These are phyloP conservation scores for Leptographium radiaticola DNA, from an alignment of 2,329 filamentous ascomycete genomes.

Conservation along the genomic window DNA sequence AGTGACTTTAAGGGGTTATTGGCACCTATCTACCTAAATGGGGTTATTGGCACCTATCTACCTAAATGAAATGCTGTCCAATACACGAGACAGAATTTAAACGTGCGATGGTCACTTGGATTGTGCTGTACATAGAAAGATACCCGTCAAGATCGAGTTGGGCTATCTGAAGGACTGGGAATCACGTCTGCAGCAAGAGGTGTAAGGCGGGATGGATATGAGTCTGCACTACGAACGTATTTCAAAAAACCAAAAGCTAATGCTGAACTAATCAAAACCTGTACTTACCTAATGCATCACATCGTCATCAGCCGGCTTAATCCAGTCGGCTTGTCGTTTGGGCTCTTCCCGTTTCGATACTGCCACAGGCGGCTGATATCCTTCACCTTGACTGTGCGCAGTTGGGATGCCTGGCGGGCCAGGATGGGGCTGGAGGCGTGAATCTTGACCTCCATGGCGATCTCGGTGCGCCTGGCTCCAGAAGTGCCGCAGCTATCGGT, in stretches of 20 bases:
- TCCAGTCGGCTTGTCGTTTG: constrained; percentile 21
- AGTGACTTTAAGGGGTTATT: no score
- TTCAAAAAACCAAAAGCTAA: background rate
- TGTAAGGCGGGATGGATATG: no score
- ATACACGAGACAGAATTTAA: no score
- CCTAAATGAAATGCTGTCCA: no score
- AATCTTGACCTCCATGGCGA: constrained; percentile 17
- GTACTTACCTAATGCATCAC: background rate
- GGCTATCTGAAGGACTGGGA: no score
- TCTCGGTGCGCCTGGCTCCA: background rate
- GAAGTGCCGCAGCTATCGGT: constrained; percentile 20
- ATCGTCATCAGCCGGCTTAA: background rate
- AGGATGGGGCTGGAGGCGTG: constrained; percentile 14
- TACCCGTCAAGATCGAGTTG: no score
- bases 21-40: no score
- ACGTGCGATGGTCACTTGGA: no score
- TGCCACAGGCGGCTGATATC: constrained; percentile 50
- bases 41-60: no score
- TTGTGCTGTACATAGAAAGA: no score
- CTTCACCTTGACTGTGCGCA: constrained; percentile 35
- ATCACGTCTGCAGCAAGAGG: no score
- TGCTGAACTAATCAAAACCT: no score
- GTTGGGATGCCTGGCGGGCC: constrained; percentile 9
- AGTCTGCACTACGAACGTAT: background rate
- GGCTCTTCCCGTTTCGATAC: constrained; percentile 46